Evolutionary conservation across 225 moss, liverwort and hornwort species (phyloP).

Genomic region (Bryoerythrophyllum caledonicum): DNA sequence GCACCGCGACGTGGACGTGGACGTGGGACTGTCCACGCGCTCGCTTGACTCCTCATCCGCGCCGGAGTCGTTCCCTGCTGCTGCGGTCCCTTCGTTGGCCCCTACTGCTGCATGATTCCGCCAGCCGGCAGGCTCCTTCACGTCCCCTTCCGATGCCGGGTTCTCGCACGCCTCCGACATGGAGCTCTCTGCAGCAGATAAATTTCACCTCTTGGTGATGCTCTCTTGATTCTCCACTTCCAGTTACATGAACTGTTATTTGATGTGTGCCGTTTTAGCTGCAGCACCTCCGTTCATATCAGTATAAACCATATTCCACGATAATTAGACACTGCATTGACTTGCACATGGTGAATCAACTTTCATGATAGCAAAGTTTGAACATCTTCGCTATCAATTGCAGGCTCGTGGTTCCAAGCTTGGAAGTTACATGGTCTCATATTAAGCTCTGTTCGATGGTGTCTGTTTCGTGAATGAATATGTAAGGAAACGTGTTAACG

Average conservation of each 20-base stretch:
- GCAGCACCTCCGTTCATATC: neutral
- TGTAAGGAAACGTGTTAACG: neutral
- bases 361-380: neutral
- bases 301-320: neutral
- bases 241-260: neutral
- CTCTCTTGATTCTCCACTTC: neutral
- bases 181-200: slow-evolving; percentile 12
- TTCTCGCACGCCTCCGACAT: slow-evolving; percentile 42
- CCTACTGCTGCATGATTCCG: neutral
- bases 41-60: slow-evolving; percentile 43
- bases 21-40: slow-evolving; percentile 43
- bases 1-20: slow-evolving; percentile 26
- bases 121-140: neutral
- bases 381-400: neutral
- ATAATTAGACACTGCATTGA: neutral
- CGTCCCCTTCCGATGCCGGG: slow-evolving; percentile 22
- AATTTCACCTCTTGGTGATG: neutral
- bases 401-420: neutral
- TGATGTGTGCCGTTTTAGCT: neutral
- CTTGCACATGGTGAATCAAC: neutral
- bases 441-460: neutral
- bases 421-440: neutral
- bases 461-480: neutral
- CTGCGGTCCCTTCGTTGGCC: slow-evolving; percentile 21
- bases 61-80: slow-evolving; percentile 25